phyloP scores from a whole-genome alignment of 441 rosid species.

The Brassica hybrid region DNA sequence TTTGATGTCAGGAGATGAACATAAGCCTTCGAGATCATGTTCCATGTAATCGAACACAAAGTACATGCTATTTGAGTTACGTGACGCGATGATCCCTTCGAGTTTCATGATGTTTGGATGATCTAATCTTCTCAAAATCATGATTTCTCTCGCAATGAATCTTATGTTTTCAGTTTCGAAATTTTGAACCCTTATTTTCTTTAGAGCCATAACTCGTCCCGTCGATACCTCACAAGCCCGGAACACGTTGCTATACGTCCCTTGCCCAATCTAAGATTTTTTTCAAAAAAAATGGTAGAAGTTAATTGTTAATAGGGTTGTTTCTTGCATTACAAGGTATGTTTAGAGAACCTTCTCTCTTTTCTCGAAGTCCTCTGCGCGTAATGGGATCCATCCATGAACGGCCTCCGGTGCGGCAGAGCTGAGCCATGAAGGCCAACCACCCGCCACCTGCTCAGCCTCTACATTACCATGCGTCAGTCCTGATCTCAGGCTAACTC shows the following conservation, averaged over 20 bases:
- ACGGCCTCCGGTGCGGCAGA: slow-evolving; percentile 82
- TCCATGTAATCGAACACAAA: slow-evolving; percentile 97
- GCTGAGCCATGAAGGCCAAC: slow-evolving; percentile 95
- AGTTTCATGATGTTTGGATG: slow-evolving; percentile 87
- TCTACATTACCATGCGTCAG: slow-evolving; percentile 54
- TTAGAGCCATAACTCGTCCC: slow-evolving; percentile 82
- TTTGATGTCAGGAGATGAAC: slow-evolving; percentile 67
- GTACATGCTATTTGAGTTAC: slow-evolving; percentile 69
- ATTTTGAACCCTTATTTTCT: slow-evolving; percentile 86
- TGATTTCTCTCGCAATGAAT: slow-evolving; percentile 89
- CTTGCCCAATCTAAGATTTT: slow-evolving; percentile 80
- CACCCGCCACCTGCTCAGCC: slow-evolving; percentile 85
- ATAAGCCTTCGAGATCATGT: slow-evolving; percentile 86
- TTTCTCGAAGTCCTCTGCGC: slow-evolving; percentile 80
- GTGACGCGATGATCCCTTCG: slow-evolving; percentile 84
- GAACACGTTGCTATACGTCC: slow-evolving; percentile 93
- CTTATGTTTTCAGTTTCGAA: slow-evolving; percentile 86
- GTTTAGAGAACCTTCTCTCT: slow-evolving; percentile 71
- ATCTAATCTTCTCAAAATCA: slow-evolving; percentile 83
- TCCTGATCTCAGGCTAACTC: slow-evolving; percentile 54
- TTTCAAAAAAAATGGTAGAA: not conserved
- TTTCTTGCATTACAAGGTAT: slow-evolving; percentile 28
- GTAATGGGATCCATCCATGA: slow-evolving; percentile 83
- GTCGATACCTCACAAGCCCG: slow-evolving; percentile 81
- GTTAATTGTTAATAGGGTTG: not conserved